Evolutionary conservation across 2,329 filamentous ascomycete species (phyloP).

Genomic region (Colletotrichum gigasporum): DNA sequence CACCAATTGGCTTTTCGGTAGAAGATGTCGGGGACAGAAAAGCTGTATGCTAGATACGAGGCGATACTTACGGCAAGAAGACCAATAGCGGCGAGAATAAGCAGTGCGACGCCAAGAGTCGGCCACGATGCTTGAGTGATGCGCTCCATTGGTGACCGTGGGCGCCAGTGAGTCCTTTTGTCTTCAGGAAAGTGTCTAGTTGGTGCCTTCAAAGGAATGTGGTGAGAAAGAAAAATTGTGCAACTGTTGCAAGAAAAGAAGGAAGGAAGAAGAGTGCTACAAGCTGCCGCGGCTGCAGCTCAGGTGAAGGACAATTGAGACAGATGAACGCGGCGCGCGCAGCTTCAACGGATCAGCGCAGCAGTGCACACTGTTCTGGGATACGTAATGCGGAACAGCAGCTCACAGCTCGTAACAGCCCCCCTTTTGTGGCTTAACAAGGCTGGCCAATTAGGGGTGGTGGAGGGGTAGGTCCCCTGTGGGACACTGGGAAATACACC

Average conservation of each 20-base stretch:
- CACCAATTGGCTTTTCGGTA: background rate
- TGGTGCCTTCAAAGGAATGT: background rate
- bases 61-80: conserved; percentile 7
- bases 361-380: conserved; percentile 24
- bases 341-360: too few relatives aligned
- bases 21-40: background rate
- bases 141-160: conserved; percentile 18
- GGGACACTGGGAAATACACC: conserved; percentile 2
- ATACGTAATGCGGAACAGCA: conserved; percentile 29
- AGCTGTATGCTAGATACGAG: too few relatives aligned
- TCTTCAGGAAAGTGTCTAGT: background rate
- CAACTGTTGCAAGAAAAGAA: background rate
- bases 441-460: conserved; percentile 10
- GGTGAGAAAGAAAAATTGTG: background rate
- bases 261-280: background rate
- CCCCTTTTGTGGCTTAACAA: conserved; percentile 25
- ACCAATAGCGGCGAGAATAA: conserved; percentile 2
- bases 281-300: conserved; percentile 26
- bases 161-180: background rate
- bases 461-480: conserved; percentile 17
- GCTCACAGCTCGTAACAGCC: background rate
- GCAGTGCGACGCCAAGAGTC: conserved; percentile 11
- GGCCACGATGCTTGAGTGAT: conserved; percentile 27
- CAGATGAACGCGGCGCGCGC: conserved; percentile 13
- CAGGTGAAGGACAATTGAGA: conserved; percentile 1